These are phyloP conservation scores for Anthracocystis walkeri DNA, from an alignment of 1,284 basidiomycete genomes.

Conservation along the genomic window DNA sequence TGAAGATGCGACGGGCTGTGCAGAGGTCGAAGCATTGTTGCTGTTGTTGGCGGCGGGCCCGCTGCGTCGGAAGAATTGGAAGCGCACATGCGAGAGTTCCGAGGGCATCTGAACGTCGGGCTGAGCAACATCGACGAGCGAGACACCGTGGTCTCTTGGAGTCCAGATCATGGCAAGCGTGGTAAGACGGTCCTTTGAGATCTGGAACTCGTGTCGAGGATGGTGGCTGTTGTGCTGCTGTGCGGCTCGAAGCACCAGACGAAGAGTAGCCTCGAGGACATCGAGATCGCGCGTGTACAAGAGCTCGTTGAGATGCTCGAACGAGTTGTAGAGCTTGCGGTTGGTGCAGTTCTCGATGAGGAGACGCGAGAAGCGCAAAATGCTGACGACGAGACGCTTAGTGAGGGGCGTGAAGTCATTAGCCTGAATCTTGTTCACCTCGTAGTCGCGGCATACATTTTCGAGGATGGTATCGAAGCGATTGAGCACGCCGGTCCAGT, in stretches of 20 bases:
- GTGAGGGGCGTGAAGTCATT: slow-evolving; percentile 82
- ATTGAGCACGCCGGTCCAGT: slow-evolving; percentile 95
- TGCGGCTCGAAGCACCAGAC: slow-evolving; percentile 88
- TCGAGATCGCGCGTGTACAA: slow-evolving; percentile 90
- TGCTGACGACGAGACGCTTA: slow-evolving; percentile 81
- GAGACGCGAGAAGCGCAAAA: slow-evolving; percentile 87
- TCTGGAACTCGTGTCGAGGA: slow-evolving; percentile 57
- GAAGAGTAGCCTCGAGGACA: slow-evolving; percentile 84
- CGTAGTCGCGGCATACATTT: slow-evolving; percentile 82
- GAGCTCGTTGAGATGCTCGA: slow-evolving; percentile 93
- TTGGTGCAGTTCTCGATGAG: slow-evolving; percentile 98
- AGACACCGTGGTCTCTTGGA: slow-evolving; percentile 68
- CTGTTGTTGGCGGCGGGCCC: slow-evolving; percentile 13
- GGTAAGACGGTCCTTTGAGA: slow-evolving; percentile 59
- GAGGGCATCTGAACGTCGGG: slow-evolving; percentile 60
- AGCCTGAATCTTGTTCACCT: slow-evolving; percentile 72
- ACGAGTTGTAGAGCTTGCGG: slow-evolving; percentile 94
- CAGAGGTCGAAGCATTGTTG: slow-evolving; percentile 16
- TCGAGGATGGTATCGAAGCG: slow-evolving; percentile 91
- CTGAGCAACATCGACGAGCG: slow-evolving; percentile 70
- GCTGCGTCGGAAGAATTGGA: slow-evolving; percentile 71
- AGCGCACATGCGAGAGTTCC: slow-evolving; percentile 69
- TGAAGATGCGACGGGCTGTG: slow-evolving; percentile 17
- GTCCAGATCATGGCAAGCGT: slow-evolving; percentile 66
- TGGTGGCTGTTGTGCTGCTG: slow-evolving; percentile 83